A percentile compares a stretch with the other conserved stretches of the same genome.
phyloP scores from a whole-genome alignment of 1,284 basidiomycete genomes.

The Neolentinus lepideus region DNA sequence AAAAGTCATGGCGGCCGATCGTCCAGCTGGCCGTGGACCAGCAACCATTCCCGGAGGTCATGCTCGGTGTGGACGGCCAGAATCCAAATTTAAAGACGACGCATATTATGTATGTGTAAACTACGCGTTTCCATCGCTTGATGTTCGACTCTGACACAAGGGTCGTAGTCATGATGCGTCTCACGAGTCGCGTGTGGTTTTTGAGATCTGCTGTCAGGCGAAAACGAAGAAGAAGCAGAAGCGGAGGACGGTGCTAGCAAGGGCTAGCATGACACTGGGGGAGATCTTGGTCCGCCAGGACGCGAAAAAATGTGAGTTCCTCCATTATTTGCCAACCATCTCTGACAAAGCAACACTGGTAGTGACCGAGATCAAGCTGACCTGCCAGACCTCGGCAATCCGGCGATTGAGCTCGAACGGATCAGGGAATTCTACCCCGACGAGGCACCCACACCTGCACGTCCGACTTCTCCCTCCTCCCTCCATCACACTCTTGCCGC shows the following conservation, averaged over 20 bases:
- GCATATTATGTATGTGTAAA: conserved; percentile 40
- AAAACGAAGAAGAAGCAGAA: conserved; percentile 53
- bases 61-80: conserved; percentile 59
- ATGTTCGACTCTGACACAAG: no score
- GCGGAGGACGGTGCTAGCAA: conserved; percentile 45
- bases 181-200: conserved; percentile 33
- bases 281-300: conserved; percentile 29
- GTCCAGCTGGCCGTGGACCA: conserved; percentile 47
- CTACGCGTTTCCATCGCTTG: no score
- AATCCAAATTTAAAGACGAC: conserved; percentile 53
- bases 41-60: conserved; percentile 40
- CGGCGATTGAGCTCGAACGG: background rate
- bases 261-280: conserved; percentile 35
- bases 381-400: background rate
- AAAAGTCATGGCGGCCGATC: conserved; percentile 48
- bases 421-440: background rate
- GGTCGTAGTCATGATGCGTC: conserved; percentile 35
- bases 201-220: conserved; percentile 47
- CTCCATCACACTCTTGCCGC: background rate
- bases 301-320: background rate
- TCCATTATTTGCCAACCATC: background rate
- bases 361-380: background rate
- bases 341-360: background rate
- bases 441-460: background rate
- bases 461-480: background rate